These are phyloP conservation scores for Trichoderma polysporum DNA, from an alignment of 2,329 filamentous ascomycete species.

Conservation along the genomic window DNA sequence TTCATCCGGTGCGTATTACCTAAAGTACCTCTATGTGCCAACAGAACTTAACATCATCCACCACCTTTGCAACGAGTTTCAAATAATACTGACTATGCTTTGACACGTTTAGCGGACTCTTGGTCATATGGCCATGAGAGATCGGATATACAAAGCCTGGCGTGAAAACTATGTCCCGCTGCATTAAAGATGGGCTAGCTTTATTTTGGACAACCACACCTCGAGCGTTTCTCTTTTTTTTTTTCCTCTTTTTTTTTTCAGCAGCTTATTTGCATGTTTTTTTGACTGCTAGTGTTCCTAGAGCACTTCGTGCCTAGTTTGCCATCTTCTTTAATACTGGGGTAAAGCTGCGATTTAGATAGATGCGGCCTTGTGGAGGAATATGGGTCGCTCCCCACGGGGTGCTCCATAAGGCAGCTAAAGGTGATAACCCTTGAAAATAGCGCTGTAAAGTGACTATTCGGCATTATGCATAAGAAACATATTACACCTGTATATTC, in stretches of 20 bases:
- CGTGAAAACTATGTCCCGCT: conserved; percentile 14
- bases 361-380: neutral
- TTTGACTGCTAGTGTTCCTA: neutral
- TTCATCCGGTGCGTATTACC: conserved; percentile 40
- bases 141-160: conserved; percentile 28
- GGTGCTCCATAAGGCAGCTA: neutral
- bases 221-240: neutral
- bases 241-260: too few species aligned
- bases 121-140: conserved; percentile 40
- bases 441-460: neutral
- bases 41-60: too few species aligned
- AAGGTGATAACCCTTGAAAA: neutral
- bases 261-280: neutral
- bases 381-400: neutral
- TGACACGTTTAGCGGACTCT: conserved; percentile 32
- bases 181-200: neutral
- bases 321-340: neutral
- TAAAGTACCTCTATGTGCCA: too few species aligned
- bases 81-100: neutral
- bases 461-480: neutral
- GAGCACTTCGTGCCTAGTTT: neutral
- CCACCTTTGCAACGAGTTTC: too few species aligned
- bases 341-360: neutral
- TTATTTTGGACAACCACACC: neutral
- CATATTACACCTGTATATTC: too few species aligned